Evolutionary conservation across 1,284 basidiomycete genomes (phyloP).

Genomic region (Austroboletus niveus): DNA sequence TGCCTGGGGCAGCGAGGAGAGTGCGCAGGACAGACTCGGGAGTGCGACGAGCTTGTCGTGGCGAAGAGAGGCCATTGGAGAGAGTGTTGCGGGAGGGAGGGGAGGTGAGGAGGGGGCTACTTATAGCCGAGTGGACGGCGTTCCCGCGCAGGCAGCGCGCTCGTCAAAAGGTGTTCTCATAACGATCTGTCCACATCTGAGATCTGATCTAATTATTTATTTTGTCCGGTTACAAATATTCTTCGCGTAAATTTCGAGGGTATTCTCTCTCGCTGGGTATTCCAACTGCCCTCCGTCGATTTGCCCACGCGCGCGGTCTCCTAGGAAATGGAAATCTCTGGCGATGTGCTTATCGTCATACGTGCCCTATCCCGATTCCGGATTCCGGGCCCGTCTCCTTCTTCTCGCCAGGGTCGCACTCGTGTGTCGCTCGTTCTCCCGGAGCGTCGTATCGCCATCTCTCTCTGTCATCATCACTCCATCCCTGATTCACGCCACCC

Average conservation of each 20-base stretch:
- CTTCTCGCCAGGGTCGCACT: too few relatives aligned
- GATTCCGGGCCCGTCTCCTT: neutral
- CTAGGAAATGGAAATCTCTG: neutral
- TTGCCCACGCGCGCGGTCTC: neutral
- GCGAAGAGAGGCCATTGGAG: slow-evolving; percentile 22
- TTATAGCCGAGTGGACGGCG: slow-evolving; percentile 12
- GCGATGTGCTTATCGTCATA: too few relatives aligned
- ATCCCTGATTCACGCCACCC: neutral
- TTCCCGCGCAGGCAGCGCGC: slow-evolving; percentile 8
- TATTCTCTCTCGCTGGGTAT: slow-evolving; percentile 22
- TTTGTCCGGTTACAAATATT: neutral
- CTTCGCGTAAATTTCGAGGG: slow-evolving; percentile 33
- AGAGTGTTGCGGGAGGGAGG: neutral
- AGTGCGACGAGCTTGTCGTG: slow-evolving; percentile 61
- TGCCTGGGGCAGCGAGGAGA: slow-evolving; percentile 66
- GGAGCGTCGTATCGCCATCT: too few relatives aligned
- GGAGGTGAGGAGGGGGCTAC: slow-evolving; percentile 6
- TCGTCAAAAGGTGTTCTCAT: slow-evolving; percentile 17
- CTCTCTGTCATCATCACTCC: neutral
- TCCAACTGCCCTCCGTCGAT: slow-evolving; percentile 15
- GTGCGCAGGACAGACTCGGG: slow-evolving; percentile 63
- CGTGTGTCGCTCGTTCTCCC: too few relatives aligned
- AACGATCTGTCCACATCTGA: slow-evolving; percentile 27
- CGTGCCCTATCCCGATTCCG: too few relatives aligned
- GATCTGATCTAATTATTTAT: slow-evolving; percentile 15